A percentile compares a stretch with the other conserved stretches of the same genome.
phyloP scores from a whole-genome alignment of 202 grass and related monocot genomes.

The Musa balbisiana region DNA sequence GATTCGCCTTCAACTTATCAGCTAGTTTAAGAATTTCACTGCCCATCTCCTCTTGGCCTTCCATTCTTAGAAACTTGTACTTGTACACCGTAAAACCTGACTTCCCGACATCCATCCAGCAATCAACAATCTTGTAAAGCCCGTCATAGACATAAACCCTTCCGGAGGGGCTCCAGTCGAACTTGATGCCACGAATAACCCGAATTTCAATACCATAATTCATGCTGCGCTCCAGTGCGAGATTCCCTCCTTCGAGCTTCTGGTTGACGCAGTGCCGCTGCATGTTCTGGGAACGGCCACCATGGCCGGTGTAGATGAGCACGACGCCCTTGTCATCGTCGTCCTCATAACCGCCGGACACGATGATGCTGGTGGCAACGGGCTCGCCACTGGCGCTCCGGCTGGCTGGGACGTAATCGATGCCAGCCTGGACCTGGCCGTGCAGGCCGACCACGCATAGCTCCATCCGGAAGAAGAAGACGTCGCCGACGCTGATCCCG shows the following conservation, averaged over 20 bases:
- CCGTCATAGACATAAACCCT: slow-evolving; percentile 93
- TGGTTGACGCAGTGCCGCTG: slow-evolving; percentile 65
- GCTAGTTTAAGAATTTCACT: slow-evolving; percentile 54
- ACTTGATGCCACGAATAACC: slow-evolving; percentile 69
- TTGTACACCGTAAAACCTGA: slow-evolving; percentile 83
- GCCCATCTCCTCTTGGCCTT: slow-evolving; percentile 90
- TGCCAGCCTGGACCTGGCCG: slow-evolving; percentile 89
- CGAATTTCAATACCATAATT: slow-evolving; percentile 89
- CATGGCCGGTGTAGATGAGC: slow-evolving; percentile 90
- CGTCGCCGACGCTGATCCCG: slow-evolving; percentile 58
- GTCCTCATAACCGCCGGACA: slow-evolving; percentile 94
- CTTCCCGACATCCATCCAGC: slow-evolving; percentile 75
- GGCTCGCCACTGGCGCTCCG: slow-evolving; percentile 62
- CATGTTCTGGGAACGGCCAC: slow-evolving; percentile 62
- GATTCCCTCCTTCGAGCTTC: slow-evolving; percentile 83
- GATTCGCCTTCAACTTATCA: slow-evolving; percentile 63
- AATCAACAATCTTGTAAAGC: slow-evolving; percentile 80
- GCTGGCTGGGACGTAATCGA: slow-evolving; percentile 57
- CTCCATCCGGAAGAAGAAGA: slow-evolving; percentile 86
- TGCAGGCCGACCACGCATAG: slow-evolving; percentile 84
- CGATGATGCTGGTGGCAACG: slow-evolving; percentile 84
- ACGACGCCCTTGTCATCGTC: slow-evolving; percentile 77
- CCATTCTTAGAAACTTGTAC: slow-evolving; percentile 72
- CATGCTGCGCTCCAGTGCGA: slow-evolving; percentile 91
- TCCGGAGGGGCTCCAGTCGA: slow-evolving; percentile 31